Conservation (phyloP, 164 flowering plant species). For the Stephania cephalantha region DNA sequence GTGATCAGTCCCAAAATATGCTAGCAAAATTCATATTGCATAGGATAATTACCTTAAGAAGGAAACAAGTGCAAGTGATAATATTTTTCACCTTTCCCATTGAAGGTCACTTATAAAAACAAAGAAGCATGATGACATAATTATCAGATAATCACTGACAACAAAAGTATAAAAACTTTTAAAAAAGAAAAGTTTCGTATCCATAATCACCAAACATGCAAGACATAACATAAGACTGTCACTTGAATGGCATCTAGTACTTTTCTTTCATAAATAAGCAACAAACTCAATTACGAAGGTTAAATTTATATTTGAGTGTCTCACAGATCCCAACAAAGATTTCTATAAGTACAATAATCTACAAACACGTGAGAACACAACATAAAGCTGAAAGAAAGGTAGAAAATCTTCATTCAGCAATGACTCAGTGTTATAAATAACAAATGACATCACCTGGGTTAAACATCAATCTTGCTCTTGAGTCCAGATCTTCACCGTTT, state of each 20-base stretch:
- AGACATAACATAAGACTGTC: background rate
- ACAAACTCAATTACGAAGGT: background rate
- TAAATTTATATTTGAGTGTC: background rate
- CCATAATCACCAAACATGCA: background rate
- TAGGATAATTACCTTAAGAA: background rate
- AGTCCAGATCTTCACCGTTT: slow-evolving; percentile 69
- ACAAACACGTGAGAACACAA: background rate
- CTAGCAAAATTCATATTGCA: background rate
- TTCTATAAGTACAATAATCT: slow-evolving; percentile 4
- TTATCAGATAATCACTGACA: too few species aligned
- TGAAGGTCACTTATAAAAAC: background rate
- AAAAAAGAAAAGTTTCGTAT: background rate
- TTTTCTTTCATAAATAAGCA: background rate
- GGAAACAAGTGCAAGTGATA: background rate
- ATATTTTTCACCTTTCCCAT: background rate
- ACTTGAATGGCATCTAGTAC: background rate
- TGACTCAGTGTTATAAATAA: slow-evolving; percentile 1
- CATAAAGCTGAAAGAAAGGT: slow-evolving; percentile 2
- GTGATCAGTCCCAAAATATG: background rate
- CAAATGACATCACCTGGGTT: slow-evolving; percentile 4
- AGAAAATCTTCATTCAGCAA: slow-evolving; percentile 10
- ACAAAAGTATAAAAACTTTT: too few species aligned
- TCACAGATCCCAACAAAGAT: background rate
- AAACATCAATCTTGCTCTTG: slow-evolving; percentile 35
- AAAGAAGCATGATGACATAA: too few species aligned